A percentile compares a stretch with the other conserved stretches of the same genome.
Conservation (phyloP, 176 grass and related monocot species). For the Phoenix roebelenii region DNA sequence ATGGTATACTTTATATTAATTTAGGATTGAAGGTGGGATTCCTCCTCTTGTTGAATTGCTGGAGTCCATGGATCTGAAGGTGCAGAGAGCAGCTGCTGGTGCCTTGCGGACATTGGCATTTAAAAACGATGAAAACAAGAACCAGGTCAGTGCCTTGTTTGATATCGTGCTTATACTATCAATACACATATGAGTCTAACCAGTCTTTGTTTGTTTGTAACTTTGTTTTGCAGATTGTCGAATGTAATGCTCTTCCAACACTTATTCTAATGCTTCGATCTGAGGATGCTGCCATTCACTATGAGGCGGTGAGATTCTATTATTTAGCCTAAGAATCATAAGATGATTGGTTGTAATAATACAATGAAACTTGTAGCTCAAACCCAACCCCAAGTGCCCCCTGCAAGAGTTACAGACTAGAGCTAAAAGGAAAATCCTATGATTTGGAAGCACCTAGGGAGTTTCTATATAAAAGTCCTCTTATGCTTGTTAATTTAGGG, state of each 20-base stretch:
- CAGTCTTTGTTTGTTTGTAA: neutral
- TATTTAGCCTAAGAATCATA: neutral
- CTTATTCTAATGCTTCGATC: conserved; percentile 97
- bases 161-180: neutral
- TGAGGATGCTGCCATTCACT: conserved; percentile 97
- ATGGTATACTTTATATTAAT: conserved; percentile 26
- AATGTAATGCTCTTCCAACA: conserved; percentile 93
- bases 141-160: conserved; percentile 35
- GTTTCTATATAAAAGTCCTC: too few relatives aligned
- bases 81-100: conserved; percentile 96
- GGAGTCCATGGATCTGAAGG: conserved; percentile 88
- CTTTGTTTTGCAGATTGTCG: conserved; percentile 67
- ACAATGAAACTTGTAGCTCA: too few relatives aligned
- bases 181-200: too few relatives aligned
- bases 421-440: too few relatives aligned
- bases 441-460: too few relatives aligned
- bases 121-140: conserved; percentile 99
- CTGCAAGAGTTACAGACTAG: too few relatives aligned
- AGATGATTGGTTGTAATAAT: too few relatives aligned
- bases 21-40: conserved; percentile 93
- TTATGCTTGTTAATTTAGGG: too few relatives aligned
- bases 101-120: conserved; percentile 92
- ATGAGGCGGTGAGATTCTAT: conserved; percentile 75
- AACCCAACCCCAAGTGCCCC: too few relatives aligned
- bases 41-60: conserved; percentile 94